Conservation (phyloP, 345 rosid genomes). For the Alliaria petiolata region DNA sequence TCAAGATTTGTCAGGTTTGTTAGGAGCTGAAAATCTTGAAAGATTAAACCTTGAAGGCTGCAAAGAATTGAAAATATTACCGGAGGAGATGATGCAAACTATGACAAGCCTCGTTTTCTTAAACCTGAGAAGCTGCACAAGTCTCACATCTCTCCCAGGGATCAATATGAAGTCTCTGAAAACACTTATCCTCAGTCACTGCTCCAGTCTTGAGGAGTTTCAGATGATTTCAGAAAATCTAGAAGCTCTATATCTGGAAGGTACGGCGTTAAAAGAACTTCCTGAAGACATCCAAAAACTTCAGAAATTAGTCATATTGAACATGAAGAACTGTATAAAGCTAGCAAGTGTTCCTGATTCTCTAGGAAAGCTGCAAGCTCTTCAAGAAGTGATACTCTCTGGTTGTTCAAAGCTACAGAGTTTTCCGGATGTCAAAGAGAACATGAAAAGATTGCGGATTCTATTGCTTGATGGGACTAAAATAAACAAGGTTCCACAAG, state of each 20-base stretch:
- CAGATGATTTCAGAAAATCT: constrained; percentile 11
- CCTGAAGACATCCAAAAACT: not conserved
- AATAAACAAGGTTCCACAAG: not conserved
- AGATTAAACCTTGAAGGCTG: constrained; percentile 24
- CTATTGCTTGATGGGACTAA: constrained; percentile 4
- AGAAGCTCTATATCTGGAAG: not conserved
- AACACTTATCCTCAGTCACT: constrained; percentile 11
- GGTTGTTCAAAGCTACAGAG: not conserved
- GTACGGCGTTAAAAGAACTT: not conserved
- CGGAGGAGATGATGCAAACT: no score
- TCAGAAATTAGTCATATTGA: not conserved
- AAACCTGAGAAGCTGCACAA: no score
- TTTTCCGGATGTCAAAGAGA: not conserved
- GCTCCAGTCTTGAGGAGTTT: constrained; percentile 14
- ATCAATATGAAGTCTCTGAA: constrained; percentile 6
- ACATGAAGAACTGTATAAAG: not conserved
- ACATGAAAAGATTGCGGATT: not conserved
- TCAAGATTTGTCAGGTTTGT: constrained; percentile 6
- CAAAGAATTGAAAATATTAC: not conserved
- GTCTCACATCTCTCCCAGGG: no score
- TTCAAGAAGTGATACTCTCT: constrained; percentile 12
- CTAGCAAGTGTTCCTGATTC: not conserved
- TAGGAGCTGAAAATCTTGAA: constrained; percentile 16
- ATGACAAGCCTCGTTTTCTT: no score
- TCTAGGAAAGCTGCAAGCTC: not conserved